Evolutionary conservation across 805 yeast genomes (phyloP), one percentile per base, ranked within the genome.

Genomic region (Wickerhamiella musiphila): DNA sequence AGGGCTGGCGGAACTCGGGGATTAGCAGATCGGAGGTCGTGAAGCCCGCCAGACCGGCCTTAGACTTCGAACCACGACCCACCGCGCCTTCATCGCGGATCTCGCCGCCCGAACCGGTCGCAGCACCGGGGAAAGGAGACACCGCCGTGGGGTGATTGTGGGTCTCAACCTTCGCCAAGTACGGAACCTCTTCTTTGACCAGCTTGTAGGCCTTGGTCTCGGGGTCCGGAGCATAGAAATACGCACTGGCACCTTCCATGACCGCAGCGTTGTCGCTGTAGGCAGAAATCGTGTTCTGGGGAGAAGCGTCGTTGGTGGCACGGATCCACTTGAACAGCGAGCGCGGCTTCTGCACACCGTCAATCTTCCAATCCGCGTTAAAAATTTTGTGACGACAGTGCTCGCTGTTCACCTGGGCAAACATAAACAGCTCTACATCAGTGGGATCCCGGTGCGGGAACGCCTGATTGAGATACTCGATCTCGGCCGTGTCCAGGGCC

Each of bases 31-130:
- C 96, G 24, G 93, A 75, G 15, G 83, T 94, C 8, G 92, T 68
- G 57, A 73, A 90, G 6, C 99, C 99, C 26, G 93, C 65, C 39
- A 90, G 64, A 34, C 99, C 99, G 51, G 95, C 93, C 59, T 90
- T 86, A 27, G 96, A 71, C 56, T 82, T 82, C 17, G 96, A 86
- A 28, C 99, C 99, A 55, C 95, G 73, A 41, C 99, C 99, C 17
- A 90, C 94, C 19, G 99, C 98, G 60, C 95, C 98, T 61, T 90
- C 99, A 57, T 90, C 99, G 66, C 99, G 79, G 49, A 90, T 90
- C 60, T 90, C 99, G 63, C 99, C 99, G 55, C 99, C 99, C 8
- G 96, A 84, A 41, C 99, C 99, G 10, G 99, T 90, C 26, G 99
- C 93, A 20, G 99, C 99, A 56, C 99, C 99, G 3, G 98, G 84